A percentile compares a stretch with the other conserved stretches of the same genome.
These are phyloP conservation scores for Drechslerella stenobrocha DNA, from an alignment of 2,329 filamentous ascomycete genomes.

Conservation along the genomic window DNA sequence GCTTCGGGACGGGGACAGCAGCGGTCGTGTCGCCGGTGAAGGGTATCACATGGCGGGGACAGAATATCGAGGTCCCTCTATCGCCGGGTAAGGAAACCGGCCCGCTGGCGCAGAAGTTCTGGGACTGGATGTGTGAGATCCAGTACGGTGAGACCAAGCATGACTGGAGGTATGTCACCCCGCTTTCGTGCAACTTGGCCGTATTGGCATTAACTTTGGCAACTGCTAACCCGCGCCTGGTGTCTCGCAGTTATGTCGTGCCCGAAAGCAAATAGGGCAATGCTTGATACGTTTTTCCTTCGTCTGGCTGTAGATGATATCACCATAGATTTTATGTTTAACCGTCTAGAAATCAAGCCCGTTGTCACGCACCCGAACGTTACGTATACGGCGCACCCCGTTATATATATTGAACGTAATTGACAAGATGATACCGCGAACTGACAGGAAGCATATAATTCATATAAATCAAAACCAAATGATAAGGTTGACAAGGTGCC, in stretches of 20 bases:
- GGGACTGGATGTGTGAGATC: slow-evolving; percentile 92
- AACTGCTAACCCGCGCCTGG: slow-evolving; percentile 13
- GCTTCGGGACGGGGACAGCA: slow-evolving; percentile 90
- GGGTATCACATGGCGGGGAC: slow-evolving; percentile 82
- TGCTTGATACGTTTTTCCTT: too few relatives aligned
- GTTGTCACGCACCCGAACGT: slow-evolving; percentile 1
- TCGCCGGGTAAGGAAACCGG: slow-evolving; percentile 81
- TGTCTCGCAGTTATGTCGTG: slow-evolving; percentile 18
- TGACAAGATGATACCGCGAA: background rate
- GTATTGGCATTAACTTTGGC: background rate
- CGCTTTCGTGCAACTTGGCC: background rate
- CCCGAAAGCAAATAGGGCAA: too few relatives aligned
- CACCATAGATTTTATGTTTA: background rate
- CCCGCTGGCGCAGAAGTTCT: slow-evolving; percentile 81
- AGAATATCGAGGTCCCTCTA: slow-evolving; percentile 77
- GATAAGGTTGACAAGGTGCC: too few relatives aligned
- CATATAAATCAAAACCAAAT: background rate
- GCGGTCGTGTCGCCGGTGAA: slow-evolving; percentile 90
- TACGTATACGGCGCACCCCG: slow-evolving; percentile 4
- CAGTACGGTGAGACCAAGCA: slow-evolving; percentile 95
- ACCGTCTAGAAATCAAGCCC: background rate
- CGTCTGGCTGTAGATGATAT: too few relatives aligned
- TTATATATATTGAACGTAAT: background rate
- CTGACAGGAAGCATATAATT: too few relatives aligned
- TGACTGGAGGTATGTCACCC: slow-evolving; percentile 73